phyloP scores from a whole-genome alignment of 2,329 filamentous ascomycete genomes.

The Claviceps monticola region DNA sequence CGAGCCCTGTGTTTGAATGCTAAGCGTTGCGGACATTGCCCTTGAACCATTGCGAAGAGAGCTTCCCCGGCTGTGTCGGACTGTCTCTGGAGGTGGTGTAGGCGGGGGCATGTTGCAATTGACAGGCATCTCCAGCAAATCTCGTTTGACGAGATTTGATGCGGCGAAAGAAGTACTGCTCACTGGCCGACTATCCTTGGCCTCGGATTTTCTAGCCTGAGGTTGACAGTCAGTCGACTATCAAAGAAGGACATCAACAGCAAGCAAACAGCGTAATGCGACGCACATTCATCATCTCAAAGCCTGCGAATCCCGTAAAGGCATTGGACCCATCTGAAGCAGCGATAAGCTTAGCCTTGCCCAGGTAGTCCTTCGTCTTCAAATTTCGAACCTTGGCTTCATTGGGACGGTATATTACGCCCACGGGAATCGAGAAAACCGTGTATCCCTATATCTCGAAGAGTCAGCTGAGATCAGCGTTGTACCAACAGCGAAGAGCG shows the following conservation, averaged over 20 bases:
- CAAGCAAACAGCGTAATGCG: not conserved
- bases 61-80: constrained; percentile 47
- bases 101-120: constrained; percentile 80
- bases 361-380: constrained; percentile 94
- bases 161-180: constrained; percentile 87
- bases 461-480: not conserved
- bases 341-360: constrained; percentile 86
- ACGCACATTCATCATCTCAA: constrained; percentile 61
- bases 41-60: constrained; percentile 50
- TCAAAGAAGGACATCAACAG: not conserved
- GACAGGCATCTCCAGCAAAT: constrained; percentile 65
- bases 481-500: not conserved
- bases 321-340: constrained; percentile 69
- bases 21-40: constrained; percentile 47
- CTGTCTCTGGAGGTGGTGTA: constrained; percentile 91
- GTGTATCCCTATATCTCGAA: constrained; percentile 65
- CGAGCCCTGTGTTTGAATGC: constrained; percentile 42
- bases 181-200: constrained; percentile 65
- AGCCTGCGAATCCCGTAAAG: constrained; percentile 69
- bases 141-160: constrained; percentile 82
- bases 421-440: constrained; percentile 94
- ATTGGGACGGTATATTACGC: constrained; percentile 88
- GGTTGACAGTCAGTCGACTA: constrained; percentile 7
- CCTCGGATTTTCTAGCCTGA: constrained; percentile 35
- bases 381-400: constrained; percentile 97